These are phyloP conservation scores for Acacia pycnantha DNA, from an alignment of 331 rosid genomes.

Conservation along the genomic window DNA sequence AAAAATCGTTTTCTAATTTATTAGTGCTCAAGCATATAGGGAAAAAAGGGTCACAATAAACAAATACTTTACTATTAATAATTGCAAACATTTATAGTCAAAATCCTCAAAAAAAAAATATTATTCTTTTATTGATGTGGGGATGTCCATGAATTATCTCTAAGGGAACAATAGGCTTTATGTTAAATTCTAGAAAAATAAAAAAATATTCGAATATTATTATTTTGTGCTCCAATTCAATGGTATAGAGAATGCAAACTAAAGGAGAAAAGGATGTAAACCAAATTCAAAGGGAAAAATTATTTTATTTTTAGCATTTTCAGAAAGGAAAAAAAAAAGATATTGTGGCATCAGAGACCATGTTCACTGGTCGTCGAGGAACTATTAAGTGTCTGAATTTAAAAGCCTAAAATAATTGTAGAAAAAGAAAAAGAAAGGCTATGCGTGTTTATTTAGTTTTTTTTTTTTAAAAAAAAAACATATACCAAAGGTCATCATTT, in stretches of 20 bases:
- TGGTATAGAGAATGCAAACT: conserved; percentile 32
- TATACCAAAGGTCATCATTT: background rate
- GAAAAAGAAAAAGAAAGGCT: background rate
- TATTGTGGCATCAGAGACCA: background rate
- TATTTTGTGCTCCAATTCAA: conserved; percentile 1
- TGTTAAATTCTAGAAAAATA: background rate
- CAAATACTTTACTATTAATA: background rate
- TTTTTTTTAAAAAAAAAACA: background rate
- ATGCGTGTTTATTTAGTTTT: background rate
- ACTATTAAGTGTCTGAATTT: background rate
- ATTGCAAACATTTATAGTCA: background rate
- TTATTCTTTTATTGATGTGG: conserved; percentile 22
- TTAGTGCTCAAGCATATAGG: background rate
- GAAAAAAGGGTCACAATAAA: background rate
- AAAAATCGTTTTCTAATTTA: background rate
- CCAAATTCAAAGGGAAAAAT: background rate
- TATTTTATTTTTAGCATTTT: background rate
- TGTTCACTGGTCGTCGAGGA: conserved; percentile 1
- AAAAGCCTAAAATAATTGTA: background rate
- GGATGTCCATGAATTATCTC: background rate
- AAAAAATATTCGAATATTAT: background rate
- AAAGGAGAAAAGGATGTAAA: background rate
- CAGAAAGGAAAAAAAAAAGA: background rate
- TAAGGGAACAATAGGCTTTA: background rate
- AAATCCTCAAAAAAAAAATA: conserved; percentile 11